Conservation (phyloP, 2,329 filamentous ascomycete species). For the Xylariaceae sp. region DNA sequence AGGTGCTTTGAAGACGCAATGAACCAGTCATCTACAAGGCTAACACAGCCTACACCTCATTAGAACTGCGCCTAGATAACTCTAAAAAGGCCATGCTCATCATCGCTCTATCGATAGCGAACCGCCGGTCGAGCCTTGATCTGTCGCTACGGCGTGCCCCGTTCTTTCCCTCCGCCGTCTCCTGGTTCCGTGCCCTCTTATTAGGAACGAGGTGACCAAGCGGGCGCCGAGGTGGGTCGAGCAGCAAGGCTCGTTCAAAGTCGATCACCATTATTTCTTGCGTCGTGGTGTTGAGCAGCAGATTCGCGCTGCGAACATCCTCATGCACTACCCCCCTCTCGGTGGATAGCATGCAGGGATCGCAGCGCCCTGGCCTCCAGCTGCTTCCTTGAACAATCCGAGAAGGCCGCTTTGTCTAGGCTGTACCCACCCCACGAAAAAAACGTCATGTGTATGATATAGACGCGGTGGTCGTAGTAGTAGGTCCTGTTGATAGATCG, state of each 20-base stretch:
- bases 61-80: no score
- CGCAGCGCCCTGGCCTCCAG: constrained; percentile 15
- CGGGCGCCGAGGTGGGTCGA: constrained; percentile 24
- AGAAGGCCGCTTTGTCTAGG: constrained; percentile 6
- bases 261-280: constrained; percentile 40
- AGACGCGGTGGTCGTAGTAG: constrained; percentile 42
- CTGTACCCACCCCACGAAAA: constrained; percentile 44
- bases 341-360: constrained; percentile 34
- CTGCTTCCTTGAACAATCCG: background rate
- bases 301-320: constrained; percentile 36
- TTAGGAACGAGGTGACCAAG: constrained; percentile 33
- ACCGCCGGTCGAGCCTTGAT: constrained; percentile 1
- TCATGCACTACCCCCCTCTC: constrained; percentile 36
- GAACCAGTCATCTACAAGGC: no score
- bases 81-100: constrained; percentile 8
- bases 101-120: constrained; percentile 16
- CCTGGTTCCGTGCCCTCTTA: constrained; percentile 26
- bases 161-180: constrained; percentile 11
- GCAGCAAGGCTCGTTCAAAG: constrained; percentile 40
- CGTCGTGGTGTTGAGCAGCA: constrained; percentile 36
- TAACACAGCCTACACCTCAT: no score
- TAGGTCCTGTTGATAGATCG: constrained; percentile 40
- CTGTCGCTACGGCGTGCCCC: background rate
- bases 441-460: constrained; percentile 43
- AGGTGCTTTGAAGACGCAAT: no score